Percentiles rank a stretch among this genome's conserved stretches.
phyloP scores from a whole-genome alignment of 495 filamentous ascomycete genomes.

The Corynascus novoguineensis region DNA sequence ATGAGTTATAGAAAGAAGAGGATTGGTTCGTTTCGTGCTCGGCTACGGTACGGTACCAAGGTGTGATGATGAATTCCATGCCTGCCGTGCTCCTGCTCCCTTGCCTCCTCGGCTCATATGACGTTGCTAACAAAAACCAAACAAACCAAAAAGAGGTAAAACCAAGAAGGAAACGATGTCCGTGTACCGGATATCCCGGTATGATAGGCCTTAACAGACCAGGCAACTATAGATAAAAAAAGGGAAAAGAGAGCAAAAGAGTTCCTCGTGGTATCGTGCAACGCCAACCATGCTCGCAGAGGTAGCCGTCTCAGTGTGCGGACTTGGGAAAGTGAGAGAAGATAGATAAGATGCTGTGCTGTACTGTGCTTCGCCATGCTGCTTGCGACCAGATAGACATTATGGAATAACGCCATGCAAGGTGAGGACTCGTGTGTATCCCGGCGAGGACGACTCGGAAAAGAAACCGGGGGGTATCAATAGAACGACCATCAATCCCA shows the following conservation, averaged over 20 bases:
- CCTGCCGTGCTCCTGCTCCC: neutral
- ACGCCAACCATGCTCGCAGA: conserved; percentile 29
- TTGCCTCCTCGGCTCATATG: neutral
- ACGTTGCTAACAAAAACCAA: neutral
- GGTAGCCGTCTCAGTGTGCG: neutral
- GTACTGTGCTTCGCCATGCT: conserved; percentile 25
- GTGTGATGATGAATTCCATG: neutral
- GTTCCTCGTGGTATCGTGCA: conserved; percentile 28
- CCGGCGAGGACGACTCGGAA: conserved; percentile 9
- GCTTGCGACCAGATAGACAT: conserved; percentile 24
- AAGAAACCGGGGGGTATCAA: conserved; percentile 34
- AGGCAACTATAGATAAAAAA: neutral
- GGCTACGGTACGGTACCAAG: conserved; percentile 1
- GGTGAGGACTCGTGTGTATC: conserved; percentile 18
- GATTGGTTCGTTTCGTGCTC: neutral
- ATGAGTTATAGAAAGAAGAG: neutral
- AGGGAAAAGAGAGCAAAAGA: neutral
- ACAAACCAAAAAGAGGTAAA: neutral
- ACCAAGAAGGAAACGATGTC: neutral
- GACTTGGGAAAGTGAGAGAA: neutral
- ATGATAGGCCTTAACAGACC: neutral
- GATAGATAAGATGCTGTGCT: conserved; percentile 1
- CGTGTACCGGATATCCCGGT: neutral
- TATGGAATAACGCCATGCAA: conserved; percentile 33
- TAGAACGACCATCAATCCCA: conserved; percentile 21